Evolutionary conservation across 2,329 filamentous ascomycete genomes (phyloP).

Genomic region (Dothideomycetidae sp.): DNA sequence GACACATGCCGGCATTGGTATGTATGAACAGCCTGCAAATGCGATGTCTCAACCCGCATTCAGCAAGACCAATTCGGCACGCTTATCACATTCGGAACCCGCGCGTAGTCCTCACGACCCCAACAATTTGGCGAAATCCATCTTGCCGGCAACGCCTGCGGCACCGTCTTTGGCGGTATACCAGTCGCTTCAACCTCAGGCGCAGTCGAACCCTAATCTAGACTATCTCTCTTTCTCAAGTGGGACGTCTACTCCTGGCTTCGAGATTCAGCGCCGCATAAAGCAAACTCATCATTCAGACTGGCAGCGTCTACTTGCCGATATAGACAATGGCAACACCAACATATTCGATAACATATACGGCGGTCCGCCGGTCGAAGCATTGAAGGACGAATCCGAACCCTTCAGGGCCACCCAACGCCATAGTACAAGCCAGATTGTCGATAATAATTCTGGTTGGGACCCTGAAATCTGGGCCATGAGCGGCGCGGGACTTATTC

Average conservation of each 20-base stretch:
- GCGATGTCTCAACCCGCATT: slow-evolving; percentile 2
- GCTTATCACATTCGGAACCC: slow-evolving; percentile 33
- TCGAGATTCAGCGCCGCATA: slow-evolving; percentile 15
- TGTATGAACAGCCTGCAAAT: slow-evolving; percentile 1
- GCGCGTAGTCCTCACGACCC: slow-evolving; percentile 27
- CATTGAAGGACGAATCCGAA: slow-evolving; percentile 21
- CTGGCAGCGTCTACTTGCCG: slow-evolving; percentile 70
- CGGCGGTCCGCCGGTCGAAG: slow-evolving; percentile 42
- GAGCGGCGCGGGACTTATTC: slow-evolving; percentile 7
- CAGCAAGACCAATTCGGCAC: slow-evolving; percentile 28
- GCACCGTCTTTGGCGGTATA: background rate
- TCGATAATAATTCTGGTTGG: slow-evolving; percentile 12
- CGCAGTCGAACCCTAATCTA: slow-evolving; percentile 24
- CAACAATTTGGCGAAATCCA: slow-evolving; percentile 16
- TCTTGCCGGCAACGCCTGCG: slow-evolving; percentile 18
- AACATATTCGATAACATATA: slow-evolving; percentile 81
- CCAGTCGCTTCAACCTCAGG: slow-evolving; percentile 1
- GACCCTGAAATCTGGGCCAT: slow-evolving; percentile 20
- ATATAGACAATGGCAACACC: slow-evolving; percentile 62
- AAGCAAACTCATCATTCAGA: slow-evolving; percentile 35
- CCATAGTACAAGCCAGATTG: slow-evolving; percentile 6
- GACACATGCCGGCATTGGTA: slow-evolving; percentile 2
- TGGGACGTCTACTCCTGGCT: slow-evolving; percentile 19
- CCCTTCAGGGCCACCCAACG: slow-evolving; percentile 11
- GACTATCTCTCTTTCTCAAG: slow-evolving; percentile 34